A percentile compares a stretch with the other conserved stretches of the same genome.
phyloP scores from a whole-genome alignment of 768 basidiomycete species.

The Crepidotus variabilis region DNA sequence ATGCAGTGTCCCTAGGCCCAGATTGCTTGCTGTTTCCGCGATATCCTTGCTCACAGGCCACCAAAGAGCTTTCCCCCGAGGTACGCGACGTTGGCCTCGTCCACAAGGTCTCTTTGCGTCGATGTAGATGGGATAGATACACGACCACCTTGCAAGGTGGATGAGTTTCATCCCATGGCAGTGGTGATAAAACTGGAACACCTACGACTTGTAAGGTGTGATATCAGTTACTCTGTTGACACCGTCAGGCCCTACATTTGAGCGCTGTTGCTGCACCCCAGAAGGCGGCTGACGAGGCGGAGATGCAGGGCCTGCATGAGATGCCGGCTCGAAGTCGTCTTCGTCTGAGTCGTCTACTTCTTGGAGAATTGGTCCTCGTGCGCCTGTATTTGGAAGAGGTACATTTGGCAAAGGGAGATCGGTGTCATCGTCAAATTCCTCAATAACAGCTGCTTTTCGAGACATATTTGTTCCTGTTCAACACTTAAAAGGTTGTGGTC shows the following conservation, averaged over 20 bases:
- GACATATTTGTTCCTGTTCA: constrained; percentile 42
- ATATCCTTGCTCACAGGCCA: constrained; percentile 96
- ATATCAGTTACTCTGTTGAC: constrained; percentile 59
- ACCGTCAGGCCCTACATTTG: constrained; percentile 20
- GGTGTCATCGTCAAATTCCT: constrained; percentile 93
- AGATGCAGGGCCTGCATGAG: constrained; percentile 53
- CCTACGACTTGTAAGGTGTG: constrained; percentile 81
- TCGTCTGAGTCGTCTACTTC: constrained; percentile 57
- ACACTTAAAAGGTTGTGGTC: background rate
- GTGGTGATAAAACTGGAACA: constrained; percentile 14
- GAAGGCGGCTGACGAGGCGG: constrained; percentile 30
- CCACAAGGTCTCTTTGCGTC: constrained; percentile 91
- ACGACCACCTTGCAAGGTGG: constrained; percentile 74
- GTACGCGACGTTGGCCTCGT: constrained; percentile 77
- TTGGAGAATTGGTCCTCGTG: constrained; percentile 74
- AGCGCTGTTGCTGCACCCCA: constrained; percentile 1
- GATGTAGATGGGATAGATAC: constrained; percentile 95
- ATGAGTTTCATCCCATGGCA: constrained; percentile 2
- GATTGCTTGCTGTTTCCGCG: constrained; percentile 70
- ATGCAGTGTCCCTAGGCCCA: constrained; percentile 80
- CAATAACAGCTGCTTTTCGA: constrained; percentile 62
- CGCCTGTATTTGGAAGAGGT: constrained; percentile 61
- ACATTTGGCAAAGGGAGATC: constrained; percentile 78
- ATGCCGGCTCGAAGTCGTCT: constrained; percentile 40
- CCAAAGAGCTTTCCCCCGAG: constrained; percentile 79